Evolutionary conservation across 257 asterid genomes (phyloP), one percentile per base, ranked within the genome.

Genomic region (Plantago elongata): DNA sequence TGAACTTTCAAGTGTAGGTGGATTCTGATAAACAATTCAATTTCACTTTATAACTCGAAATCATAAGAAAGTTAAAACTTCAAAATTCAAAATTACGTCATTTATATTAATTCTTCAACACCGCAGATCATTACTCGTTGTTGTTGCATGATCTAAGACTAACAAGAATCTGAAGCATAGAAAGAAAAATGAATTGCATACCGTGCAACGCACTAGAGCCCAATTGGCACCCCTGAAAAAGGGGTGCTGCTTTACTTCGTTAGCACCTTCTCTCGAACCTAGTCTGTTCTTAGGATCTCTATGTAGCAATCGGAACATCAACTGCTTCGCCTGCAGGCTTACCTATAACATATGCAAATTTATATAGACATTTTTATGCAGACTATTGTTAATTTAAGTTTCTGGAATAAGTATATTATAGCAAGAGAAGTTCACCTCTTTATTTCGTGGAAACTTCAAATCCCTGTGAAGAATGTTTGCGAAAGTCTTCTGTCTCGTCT

Each of bases 401-500:
- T 54, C 59, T 27, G 13, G 14, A 52, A 22, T 22, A 22, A 22
- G 27, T 22, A n/a, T n/a, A n/a, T 22, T 18, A n/a, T 29, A 16
- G 47, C 65, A 50, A 68, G 9, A 46, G 64, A 52, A 17, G 61
- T 51, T 51, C 69, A 85, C 98, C 81, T 84, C 86, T 81, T 79
- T 92, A 65, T 84, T 89, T 66, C 83, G 82, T 2, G 95, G 94
- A 60, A 92, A 92, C 83, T 87, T 92, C 46, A 92, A 72, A 73
- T 89, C 97, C 83, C 82, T 92, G 73, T 87, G 97, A 71, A 92
- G 85, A 76, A 89, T 50, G 76, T 92, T 92, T 9, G 95, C 65
- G 60, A 92, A 92, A 45, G 97, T 92, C 83, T 89, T 89, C 74
- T 92, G 99, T 84, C 99, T 92, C 9, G 95, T 89, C 88, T 92